Evolutionary conservation across 768 basidiomycete species (phyloP).

Genomic region (Pholiota conissans): DNA sequence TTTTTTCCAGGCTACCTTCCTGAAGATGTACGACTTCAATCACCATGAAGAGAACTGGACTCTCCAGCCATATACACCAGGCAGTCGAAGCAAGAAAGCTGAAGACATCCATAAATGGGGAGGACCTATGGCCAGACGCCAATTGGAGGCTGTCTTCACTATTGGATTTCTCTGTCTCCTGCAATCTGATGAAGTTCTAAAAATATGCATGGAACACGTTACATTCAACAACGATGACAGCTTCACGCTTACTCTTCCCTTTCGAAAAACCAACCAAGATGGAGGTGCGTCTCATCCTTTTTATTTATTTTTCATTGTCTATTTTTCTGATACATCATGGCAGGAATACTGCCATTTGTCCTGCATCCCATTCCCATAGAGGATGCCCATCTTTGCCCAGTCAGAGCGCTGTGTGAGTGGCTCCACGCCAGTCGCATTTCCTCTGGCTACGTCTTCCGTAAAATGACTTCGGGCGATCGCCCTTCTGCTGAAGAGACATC

Average conservation of each 20-base stretch:
- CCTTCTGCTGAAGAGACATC: conserved; percentile 12
- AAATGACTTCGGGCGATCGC: conserved; percentile 25
- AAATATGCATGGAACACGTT: conserved; percentile 5
- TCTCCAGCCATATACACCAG: neutral
- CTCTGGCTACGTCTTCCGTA: conserved; percentile 32
- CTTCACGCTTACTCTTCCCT: neutral
- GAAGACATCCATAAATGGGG: conserved; percentile 26
- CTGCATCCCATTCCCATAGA: conserved; percentile 22
- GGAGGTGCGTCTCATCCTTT: conserved; percentile 1
- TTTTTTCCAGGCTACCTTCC: too few species aligned
- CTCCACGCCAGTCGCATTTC: conserved; percentile 15
- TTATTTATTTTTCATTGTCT: too few species aligned
- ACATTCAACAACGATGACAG: neutral
- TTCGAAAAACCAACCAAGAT: conserved; percentile 8
- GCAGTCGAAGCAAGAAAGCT: neutral
- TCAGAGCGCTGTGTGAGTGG: conserved; percentile 32
- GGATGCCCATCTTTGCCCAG: conserved; percentile 32
- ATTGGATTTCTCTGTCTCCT: conserved; percentile 24
- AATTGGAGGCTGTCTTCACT: conserved; percentile 31
- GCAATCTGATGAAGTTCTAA: conserved; percentile 11
- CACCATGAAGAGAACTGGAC: conserved; percentile 6
- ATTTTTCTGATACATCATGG: too few species aligned
- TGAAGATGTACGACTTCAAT: conserved; percentile 15
- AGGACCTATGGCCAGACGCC: conserved; percentile 23
- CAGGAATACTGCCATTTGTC: conserved; percentile 5